A percentile compares a stretch with the other conserved stretches of the same genome.
Evolutionary conservation across 2,329 filamentous ascomycete genomes (phyloP).

Genomic region (Fusarium coffeatum): DNA sequence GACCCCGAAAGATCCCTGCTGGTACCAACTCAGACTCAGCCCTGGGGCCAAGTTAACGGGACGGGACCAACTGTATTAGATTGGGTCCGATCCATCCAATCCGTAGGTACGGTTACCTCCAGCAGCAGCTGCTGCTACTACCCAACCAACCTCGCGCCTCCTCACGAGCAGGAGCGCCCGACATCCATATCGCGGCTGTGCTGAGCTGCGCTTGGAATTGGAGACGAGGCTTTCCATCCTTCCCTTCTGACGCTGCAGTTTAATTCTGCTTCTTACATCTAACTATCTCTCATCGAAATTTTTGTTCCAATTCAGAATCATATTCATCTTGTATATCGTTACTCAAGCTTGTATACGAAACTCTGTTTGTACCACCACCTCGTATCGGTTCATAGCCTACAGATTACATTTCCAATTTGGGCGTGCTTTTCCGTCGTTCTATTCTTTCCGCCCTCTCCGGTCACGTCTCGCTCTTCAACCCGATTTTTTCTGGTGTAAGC

Average conservation of each 20-base stretch:
- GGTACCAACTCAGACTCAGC: constrained; percentile 36
- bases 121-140: neutral
- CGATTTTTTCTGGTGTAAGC: constrained; percentile 9
- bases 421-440: constrained; percentile 6
- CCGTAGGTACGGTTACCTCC: constrained; percentile 2
- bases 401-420: constrained; percentile 20
- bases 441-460: constrained; percentile 20
- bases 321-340: neutral
- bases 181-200: constrained; percentile 37
- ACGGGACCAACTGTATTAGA: neutral
- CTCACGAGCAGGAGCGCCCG: constrained; percentile 17
- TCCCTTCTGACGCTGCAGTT: constrained; percentile 8
- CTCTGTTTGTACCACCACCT: constrained; percentile 17
- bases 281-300: constrained; percentile 7
- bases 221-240: constrained; percentile 29
- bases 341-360: constrained; percentile 11
- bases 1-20: constrained; percentile 37
- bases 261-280: constrained; percentile 17
- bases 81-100: neutral
- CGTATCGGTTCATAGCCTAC: constrained; percentile 13
- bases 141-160: constrained; percentile 42
- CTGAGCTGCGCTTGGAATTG: constrained; percentile 26
- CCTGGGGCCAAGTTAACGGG: constrained; percentile 32
- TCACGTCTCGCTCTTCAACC: constrained; percentile 2
- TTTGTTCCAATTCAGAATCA: neutral